Evolutionary conservation across 2,329 filamentous ascomycete genomes (phyloP).

Genomic region (Metarhizium album): DNA sequence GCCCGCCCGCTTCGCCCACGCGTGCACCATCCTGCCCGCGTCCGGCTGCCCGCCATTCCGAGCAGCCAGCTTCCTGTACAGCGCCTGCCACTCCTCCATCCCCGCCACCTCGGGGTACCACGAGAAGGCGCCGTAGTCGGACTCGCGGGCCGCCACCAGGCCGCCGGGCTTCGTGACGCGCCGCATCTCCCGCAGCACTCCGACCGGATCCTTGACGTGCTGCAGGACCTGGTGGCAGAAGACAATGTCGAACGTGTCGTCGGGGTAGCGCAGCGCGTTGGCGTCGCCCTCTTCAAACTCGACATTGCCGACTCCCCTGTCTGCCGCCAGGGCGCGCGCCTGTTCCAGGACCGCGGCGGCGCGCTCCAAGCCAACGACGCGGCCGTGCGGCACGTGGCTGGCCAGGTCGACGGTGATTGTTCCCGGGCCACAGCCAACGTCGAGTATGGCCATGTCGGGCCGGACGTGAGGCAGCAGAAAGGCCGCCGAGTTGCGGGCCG

Average conservation of each 20-base stretch:
- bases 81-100: constrained; percentile 10
- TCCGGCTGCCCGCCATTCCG: constrained; percentile 13
- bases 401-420: constrained; percentile 34
- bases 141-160: constrained; percentile 22
- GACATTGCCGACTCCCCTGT: constrained; percentile 20
- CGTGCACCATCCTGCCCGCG: constrained; percentile 13
- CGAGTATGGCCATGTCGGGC: constrained; percentile 28
- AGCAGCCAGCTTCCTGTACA: constrained; percentile 10
- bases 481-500: constrained; percentile 29
- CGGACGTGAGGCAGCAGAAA: constrained; percentile 31
- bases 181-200: constrained; percentile 27
- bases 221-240: constrained; percentile 28
- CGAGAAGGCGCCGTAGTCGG: constrained; percentile 10
- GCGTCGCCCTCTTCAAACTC: constrained; percentile 22
- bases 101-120: constrained; percentile 14
- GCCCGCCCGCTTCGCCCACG: constrained; percentile 13
- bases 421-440: constrained; percentile 38
- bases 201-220: constrained; percentile 24
- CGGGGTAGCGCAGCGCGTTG: constrained; percentile 22
- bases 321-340: constrained; percentile 17
- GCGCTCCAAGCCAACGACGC: constrained; percentile 28
- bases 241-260: constrained; percentile 29
- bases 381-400: constrained; percentile 23
- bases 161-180: constrained; percentile 30
- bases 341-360: constrained; percentile 20